These are phyloP conservation scores for Torulaspora microellipsoides DNA, from an alignment of 805 yeast species.

Conservation along the genomic window DNA sequence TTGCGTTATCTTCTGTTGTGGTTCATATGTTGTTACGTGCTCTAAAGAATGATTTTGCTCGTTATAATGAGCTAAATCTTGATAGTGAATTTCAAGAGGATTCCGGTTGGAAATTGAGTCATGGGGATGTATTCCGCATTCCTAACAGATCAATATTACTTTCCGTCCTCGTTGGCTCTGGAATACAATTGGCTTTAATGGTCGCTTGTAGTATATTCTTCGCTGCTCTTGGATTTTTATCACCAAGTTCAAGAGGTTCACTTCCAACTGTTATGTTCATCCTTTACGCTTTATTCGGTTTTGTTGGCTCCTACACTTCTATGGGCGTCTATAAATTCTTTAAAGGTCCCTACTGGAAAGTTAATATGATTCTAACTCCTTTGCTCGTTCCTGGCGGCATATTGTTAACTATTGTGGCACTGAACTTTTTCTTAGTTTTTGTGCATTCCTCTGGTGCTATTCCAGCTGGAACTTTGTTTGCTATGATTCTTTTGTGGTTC, in stretches of 20 bases:
- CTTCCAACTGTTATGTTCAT: slow-evolving; percentile 86
- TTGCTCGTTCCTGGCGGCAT: slow-evolving; percentile 75
- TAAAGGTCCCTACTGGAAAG: slow-evolving; percentile 89
- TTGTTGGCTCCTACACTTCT: slow-evolving; percentile 82
- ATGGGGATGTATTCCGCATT: slow-evolving; percentile 90
- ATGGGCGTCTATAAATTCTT: slow-evolving; percentile 81
- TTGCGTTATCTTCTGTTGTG: slow-evolving; percentile 71
- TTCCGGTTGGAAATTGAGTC: slow-evolving; percentile 94
- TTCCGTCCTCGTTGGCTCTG: slow-evolving; percentile 83
- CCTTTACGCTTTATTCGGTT: slow-evolving; percentile 73
- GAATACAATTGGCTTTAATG: slow-evolving; percentile 80
- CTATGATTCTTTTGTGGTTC: slow-evolving; percentile 80
- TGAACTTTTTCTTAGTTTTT: slow-evolving; percentile 77
- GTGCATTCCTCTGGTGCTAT: slow-evolving; percentile 90
- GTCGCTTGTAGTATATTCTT: slow-evolving; percentile 64
- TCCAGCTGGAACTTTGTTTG: slow-evolving; percentile 84
- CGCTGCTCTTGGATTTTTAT: slow-evolving; percentile 82
- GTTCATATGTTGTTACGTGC: slow-evolving; percentile 75
- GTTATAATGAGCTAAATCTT: slow-evolving; percentile 83
- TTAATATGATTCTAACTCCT: slow-evolving; percentile 80
- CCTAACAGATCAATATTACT: slow-evolving; percentile 67
- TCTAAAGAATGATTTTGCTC: slow-evolving; percentile 75
- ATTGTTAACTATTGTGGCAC: slow-evolving; percentile 56
- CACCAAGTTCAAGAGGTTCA: slow-evolving; percentile 94
- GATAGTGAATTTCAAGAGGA: slow-evolving; percentile 88